Evolutionary conservation across 805 yeast genomes (phyloP).

Genomic region (Candida ovalis): DNA sequence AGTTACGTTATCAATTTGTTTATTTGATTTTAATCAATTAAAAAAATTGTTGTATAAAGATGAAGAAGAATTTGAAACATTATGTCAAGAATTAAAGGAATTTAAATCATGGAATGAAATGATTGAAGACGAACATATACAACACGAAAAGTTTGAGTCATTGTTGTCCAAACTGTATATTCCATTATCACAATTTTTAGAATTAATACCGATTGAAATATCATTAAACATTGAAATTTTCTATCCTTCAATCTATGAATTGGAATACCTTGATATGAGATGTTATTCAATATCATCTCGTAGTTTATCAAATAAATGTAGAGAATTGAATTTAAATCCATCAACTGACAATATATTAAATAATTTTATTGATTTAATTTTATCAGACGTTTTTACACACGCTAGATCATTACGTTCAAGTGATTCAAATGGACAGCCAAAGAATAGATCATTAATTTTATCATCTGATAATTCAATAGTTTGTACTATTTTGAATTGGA

Average conservation of each 20-base stretch:
- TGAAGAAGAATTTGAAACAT: constrained; percentile 9
- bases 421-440: constrained; percentile 3
- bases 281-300: constrained; percentile 22
- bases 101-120: constrained; percentile 8
- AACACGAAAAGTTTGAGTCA: constrained; percentile 34
- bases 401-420: constrained; percentile 48
- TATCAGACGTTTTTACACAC: constrained; percentile 72
- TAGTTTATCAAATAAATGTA: constrained; percentile 13
- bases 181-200: constrained; percentile 57
- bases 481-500: constrained; percentile 96
- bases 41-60: constrained; percentile 23
- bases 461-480: constrained; percentile 83
- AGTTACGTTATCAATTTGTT: constrained; percentile 57
- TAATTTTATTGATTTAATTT: constrained; percentile 67
- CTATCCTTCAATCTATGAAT: constrained; percentile 58
- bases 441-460: constrained; percentile 60
- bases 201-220: constrained; percentile 51
- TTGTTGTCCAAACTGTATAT: constrained; percentile 47
- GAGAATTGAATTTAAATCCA: constrained; percentile 13
- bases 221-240: constrained; percentile 72
- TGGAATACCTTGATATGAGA: constrained; percentile 27
- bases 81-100: constrained; percentile 15
- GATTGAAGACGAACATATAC: constrained; percentile 6
- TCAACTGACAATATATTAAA: constrained; percentile 46
- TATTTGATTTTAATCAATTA: constrained; percentile 48